phyloP scores from a whole-genome alignment of 306 rosid genomes.

The Trifolium pratense region DNA sequence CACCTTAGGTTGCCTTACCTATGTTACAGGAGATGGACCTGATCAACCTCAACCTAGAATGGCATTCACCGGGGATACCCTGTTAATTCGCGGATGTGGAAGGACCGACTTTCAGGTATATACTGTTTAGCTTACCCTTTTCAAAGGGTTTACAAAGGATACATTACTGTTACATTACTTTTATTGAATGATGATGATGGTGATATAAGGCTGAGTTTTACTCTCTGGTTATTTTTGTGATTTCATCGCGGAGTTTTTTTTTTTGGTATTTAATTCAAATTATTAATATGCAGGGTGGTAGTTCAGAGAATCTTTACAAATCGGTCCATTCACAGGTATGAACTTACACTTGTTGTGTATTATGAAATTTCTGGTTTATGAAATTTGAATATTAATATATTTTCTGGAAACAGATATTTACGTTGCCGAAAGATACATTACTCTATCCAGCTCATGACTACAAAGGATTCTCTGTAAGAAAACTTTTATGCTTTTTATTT shows the following conservation, averaged over 20 bases:
- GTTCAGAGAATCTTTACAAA: conserved; percentile 82
- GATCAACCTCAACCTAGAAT: conserved; percentile 78
- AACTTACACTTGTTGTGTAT: conserved; percentile 37
- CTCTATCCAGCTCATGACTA: conserved; percentile 95
- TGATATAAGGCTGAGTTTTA: background rate
- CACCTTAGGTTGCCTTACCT: conserved; percentile 87
- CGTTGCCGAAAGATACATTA: conserved; percentile 74
- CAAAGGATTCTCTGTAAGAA: conserved; percentile 84
- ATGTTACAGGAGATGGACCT: conserved; percentile 85
- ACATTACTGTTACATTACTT: background rate
- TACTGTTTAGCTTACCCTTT: conserved; percentile 23
- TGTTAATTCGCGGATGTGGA: conserved; percentile 94
- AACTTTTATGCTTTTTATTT: conserved; percentile 20
- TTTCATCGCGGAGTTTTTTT: conserved; percentile 21
- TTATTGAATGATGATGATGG: conserved; percentile 26
- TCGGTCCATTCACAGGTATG: conserved; percentile 96
- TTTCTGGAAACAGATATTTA: conserved; percentile 67
- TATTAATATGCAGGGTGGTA: conserved; percentile 82
- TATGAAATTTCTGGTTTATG: no score
- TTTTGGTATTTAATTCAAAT: conserved; percentile 31
- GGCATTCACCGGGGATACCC: conserved; percentile 93
- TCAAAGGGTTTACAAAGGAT: conserved; percentile 27
- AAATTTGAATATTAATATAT: no score
- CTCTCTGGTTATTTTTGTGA: conserved; percentile 14
- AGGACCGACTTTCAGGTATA: conserved; percentile 96